Base-by-base conservation (phyloP, 306 rosid species). In the Vigna unguiculata region DNA sequence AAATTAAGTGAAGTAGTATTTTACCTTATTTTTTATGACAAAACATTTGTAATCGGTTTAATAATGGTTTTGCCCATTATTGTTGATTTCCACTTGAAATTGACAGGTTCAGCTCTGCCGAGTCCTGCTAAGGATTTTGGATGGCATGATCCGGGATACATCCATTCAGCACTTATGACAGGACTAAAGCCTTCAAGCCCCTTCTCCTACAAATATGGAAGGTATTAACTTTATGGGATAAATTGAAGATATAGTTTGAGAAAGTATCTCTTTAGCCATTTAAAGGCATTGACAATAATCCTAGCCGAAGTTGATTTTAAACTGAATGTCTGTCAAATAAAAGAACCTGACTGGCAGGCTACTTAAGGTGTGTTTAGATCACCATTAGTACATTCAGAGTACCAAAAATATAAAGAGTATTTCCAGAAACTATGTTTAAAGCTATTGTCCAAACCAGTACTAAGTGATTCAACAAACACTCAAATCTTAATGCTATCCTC, bases 131-230 rank as follows among this genome's bases (percentile, higher is more conserved):
- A 81, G 71, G 97, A 94, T 66, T 94, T 94, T 25, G 96, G 98
- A 21, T 94, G 98, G 98, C 98, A 94, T 89, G 93, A 94, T 49
- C 98, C 97, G 1, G 98, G 97, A 52, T 92, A 61, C 88, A 90
- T 94, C 55, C 98, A 94, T 75, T 83, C 98, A 17, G 97, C 90
- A 74, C 71, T 90, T 45, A 90, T 94, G 92, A 86, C 86, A n/a
- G 95, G 86, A 62, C 95, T 94, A 52, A 61, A 71, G 13, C 96
- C 98, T 85, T 92, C 89, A 73, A 81, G 81, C 69, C 78, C 41
- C 22, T 89, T 71, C 79, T 84, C 91, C 48, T 94, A 94, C 52
- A 81, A 71, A 81, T 92, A 86, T 74, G 98, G 98, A 86, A 92
- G 98, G 98, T 93, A 86, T 69, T 55, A 7, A 36, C 17, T 53